These are phyloP conservation scores for Carpinus viminea DNA, from an alignment of 306 rosid species.

Conservation along the genomic window DNA sequence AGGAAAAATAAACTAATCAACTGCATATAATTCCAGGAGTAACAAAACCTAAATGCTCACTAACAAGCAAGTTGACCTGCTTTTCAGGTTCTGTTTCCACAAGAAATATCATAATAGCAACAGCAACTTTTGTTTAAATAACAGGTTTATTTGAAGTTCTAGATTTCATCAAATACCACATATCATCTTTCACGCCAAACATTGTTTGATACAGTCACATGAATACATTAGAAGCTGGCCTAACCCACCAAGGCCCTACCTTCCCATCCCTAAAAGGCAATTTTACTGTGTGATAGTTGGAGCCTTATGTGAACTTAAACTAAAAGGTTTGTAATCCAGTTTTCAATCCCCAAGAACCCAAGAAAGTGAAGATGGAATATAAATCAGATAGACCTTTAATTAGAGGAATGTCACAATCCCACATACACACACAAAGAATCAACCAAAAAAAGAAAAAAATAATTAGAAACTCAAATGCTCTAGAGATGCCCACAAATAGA, in stretches of 20 bases:
- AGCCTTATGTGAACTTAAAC: not conserved
- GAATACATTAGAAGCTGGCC: not conserved
- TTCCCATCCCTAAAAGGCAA: not conserved
- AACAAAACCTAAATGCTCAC: not conserved
- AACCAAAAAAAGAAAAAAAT: not conserved
- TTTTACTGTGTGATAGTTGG: not conserved
- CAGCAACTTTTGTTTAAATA: not conserved
- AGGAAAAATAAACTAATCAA: constrained; percentile 11
- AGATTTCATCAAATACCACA: not conserved
- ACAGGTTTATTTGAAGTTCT: not conserved
- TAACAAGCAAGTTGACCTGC: not conserved
- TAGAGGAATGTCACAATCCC: not conserved
- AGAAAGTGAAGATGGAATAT: not conserved
- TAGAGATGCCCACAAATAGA: not conserved
- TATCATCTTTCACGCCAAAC: not conserved
- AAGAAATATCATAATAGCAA: not conserved
- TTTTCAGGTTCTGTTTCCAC: not conserved
- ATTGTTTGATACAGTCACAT: not conserved
- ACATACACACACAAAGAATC: not conserved
- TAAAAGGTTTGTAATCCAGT: not conserved
- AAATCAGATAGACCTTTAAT: not conserved
- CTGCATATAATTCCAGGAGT: constrained; percentile 13
- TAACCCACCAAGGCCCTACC: not conserved
- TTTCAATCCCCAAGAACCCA: not conserved
- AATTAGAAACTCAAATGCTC: not conserved